phyloP scores from a whole-genome alignment of 805 yeast genomes.

The Candida koratica region DNA sequence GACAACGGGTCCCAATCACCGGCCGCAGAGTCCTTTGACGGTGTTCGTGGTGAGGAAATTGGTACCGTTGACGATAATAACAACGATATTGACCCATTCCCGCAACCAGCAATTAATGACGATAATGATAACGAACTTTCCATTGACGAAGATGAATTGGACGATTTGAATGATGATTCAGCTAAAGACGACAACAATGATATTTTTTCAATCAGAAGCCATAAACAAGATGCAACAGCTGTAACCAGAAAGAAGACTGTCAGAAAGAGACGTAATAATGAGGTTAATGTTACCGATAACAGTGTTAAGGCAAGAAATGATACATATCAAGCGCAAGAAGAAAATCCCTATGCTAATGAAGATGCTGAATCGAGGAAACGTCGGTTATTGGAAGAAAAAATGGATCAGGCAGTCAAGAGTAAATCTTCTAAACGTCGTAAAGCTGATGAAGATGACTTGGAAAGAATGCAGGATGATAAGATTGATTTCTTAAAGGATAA shows the following conservation, averaged over 20 bases:
- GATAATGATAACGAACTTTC: conserved; percentile 3
- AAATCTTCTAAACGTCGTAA: conserved; percentile 57
- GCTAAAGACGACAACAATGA: conserved; percentile 15
- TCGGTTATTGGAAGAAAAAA: conserved; percentile 72
- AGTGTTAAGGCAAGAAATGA: neutral
- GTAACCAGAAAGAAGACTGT: conserved; percentile 25
- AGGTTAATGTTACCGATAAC: neutral
- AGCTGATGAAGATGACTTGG: conserved; percentile 89
- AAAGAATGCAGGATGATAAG: conserved; percentile 89
- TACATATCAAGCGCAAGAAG: conserved; percentile 13
- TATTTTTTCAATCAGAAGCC: conserved; percentile 21
- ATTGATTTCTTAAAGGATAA: conserved; percentile 76
- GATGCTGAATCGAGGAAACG: conserved; percentile 50
- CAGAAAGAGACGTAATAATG: conserved; percentile 17
- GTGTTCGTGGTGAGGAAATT: neutral
- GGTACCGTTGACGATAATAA: neutral
- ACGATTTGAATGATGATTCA: conserved; percentile 9
- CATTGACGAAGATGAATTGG: conserved; percentile 8
- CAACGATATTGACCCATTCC: neutral
- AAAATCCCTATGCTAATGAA: conserved; percentile 20
- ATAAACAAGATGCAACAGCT: conserved; percentile 16
- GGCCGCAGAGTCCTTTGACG: neutral
- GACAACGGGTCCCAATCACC: too few relatives aligned
- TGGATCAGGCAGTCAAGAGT: conserved; percentile 72
- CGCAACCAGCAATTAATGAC: neutral